Percentiles rank a stretch among this genome's conserved stretches.
Evolutionary conservation across 2,329 filamentous ascomycete species (phyloP).

Genomic region (Purpureocillium lavendulum): DNA sequence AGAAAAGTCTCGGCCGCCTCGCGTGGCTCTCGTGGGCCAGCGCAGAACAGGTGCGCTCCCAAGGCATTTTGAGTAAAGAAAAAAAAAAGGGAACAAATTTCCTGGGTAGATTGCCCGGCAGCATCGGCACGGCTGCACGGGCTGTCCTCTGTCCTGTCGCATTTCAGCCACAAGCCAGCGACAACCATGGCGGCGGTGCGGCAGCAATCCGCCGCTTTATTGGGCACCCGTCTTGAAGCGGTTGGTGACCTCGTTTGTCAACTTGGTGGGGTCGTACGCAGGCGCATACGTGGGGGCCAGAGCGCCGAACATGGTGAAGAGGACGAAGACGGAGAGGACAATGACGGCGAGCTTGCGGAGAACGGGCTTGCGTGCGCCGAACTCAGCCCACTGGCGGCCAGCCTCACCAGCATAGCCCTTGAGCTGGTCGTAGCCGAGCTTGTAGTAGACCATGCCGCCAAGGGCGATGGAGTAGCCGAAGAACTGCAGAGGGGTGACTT

Average conservation of each 20-base stretch:
- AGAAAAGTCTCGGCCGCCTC: too few species aligned
- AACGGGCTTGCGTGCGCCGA: constrained; percentile 67
- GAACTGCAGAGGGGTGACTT: constrained; percentile 66
- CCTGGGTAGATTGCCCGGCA: constrained; percentile 19
- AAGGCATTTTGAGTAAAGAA: constrained; percentile 11
- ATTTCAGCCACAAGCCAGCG: neutral
- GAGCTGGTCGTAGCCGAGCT: constrained; percentile 74
- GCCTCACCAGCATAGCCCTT: constrained; percentile 69
- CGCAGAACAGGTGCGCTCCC: constrained; percentile 5
- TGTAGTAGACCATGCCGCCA: constrained; percentile 71
- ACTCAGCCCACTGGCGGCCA: constrained; percentile 76
- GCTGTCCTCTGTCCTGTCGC: too few species aligned
- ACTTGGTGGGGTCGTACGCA: constrained; percentile 43
- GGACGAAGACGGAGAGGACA: constrained; percentile 47
- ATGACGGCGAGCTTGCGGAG: constrained; percentile 72
- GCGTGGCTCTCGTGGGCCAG: too few species aligned
- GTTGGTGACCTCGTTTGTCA: constrained; percentile 38
- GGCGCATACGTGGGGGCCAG: constrained; percentile 53
- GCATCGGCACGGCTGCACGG: neutral
- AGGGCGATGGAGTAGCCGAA: constrained; percentile 80
- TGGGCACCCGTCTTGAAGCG: constrained; percentile 29
- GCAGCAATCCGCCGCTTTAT: constrained; percentile 4
- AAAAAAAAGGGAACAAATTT: constrained; percentile 11
- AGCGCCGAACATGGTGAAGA: constrained; percentile 64
- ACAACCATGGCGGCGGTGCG: neutral